These are phyloP conservation scores for Bryoglossum gracile DNA, from an alignment of 495 filamentous ascomycete genomes.

Conservation along the genomic window DNA sequence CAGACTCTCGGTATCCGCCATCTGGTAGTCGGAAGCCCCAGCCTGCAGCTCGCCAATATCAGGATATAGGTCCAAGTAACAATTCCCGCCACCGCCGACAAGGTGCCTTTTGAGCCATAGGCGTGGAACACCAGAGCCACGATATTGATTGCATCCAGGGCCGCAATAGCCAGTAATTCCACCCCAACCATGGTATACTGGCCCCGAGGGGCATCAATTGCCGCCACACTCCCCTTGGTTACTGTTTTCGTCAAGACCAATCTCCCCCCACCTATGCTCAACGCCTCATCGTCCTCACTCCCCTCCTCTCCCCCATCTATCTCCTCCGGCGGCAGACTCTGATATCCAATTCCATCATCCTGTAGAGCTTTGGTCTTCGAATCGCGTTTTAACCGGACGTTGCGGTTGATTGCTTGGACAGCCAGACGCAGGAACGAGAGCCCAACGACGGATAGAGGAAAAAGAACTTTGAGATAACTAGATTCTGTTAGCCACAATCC, in stretches of 20 bases:
- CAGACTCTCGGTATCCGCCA: constrained; percentile 69
- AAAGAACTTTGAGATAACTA: constrained; percentile 77
- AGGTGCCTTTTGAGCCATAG: constrained; percentile 47
- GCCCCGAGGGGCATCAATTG: constrained; percentile 68
- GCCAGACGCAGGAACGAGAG: constrained; percentile 62
- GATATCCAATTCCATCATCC: constrained; percentile 6
- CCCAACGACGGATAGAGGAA: constrained; percentile 65
- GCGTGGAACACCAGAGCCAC: constrained; percentile 47
- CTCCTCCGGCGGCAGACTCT: constrained; percentile 1
- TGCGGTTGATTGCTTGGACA: constrained; percentile 43
- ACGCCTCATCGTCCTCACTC: constrained; percentile 57
- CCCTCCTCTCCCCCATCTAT: constrained; percentile 33
- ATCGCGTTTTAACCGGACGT: constrained; percentile 38
- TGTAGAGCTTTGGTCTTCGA: constrained; percentile 41
- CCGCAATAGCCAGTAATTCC: constrained; percentile 69
- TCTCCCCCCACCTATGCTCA: constrained; percentile 51
- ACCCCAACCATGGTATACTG: constrained; percentile 60
- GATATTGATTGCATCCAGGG: constrained; percentile 59
- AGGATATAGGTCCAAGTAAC: constrained; percentile 77
- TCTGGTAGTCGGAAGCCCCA: constrained; percentile 61
- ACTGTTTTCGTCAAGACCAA: constrained; percentile 55
- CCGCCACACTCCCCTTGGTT: constrained; percentile 56
- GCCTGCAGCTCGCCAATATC: constrained; percentile 61
- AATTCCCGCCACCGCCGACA: constrained; percentile 59
- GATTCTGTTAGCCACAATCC: background rate